phyloP scores from a whole-genome alignment of 495 filamentous ascomycete species.

The Talaromyces stipitatus region DNA sequence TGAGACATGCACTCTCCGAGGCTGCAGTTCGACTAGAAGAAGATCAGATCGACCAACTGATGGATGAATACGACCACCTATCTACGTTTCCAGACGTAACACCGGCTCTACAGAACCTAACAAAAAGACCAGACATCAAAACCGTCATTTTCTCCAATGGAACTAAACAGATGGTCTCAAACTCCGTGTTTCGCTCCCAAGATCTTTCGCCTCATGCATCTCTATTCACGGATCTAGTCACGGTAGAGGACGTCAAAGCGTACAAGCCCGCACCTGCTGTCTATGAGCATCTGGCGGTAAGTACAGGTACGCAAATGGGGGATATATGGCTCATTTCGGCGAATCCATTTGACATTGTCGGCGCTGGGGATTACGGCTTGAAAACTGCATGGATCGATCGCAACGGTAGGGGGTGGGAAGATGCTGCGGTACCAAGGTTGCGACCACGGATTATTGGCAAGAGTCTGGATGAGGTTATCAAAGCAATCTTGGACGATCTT shows the following conservation, averaged over 20 bases:
- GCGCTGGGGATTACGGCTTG: slow-evolving; percentile 38
- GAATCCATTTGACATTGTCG: slow-evolving; percentile 75
- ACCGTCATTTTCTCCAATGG: slow-evolving; percentile 74
- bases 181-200: slow-evolving; percentile 48
- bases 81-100: slow-evolving; percentile 63
- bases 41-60: slow-evolving; percentile 36
- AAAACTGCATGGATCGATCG: slow-evolving; percentile 66
- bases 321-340: slow-evolving; percentile 67
- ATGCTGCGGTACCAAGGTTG: slow-evolving; percentile 19
- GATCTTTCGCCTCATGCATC: slow-evolving; percentile 42
- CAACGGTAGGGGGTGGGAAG: slow-evolving; percentile 33
- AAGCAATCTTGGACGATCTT: slow-evolving; percentile 14
- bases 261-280: slow-evolving; percentile 65
- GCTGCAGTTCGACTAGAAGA: slow-evolving; percentile 33
- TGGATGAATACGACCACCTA: slow-evolving; percentile 63
- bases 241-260: slow-evolving; percentile 49
- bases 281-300: slow-evolving; percentile 52
- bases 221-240: slow-evolving; percentile 50
- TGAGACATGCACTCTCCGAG: slow-evolving; percentile 57
- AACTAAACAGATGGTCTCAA: slow-evolving; percentile 53
- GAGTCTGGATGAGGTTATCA: slow-evolving; percentile 21
- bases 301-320: slow-evolving; percentile 41
- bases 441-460: slow-evolving; percentile 22
- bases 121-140: slow-evolving; percentile 29
- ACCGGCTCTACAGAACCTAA: slow-evolving; percentile 37